Percentiles rank a stretch among this genome's conserved stretches.
phyloP scores from a whole-genome alignment of 73 alveolate species.

The Symbiodinium pilosum region DNA sequence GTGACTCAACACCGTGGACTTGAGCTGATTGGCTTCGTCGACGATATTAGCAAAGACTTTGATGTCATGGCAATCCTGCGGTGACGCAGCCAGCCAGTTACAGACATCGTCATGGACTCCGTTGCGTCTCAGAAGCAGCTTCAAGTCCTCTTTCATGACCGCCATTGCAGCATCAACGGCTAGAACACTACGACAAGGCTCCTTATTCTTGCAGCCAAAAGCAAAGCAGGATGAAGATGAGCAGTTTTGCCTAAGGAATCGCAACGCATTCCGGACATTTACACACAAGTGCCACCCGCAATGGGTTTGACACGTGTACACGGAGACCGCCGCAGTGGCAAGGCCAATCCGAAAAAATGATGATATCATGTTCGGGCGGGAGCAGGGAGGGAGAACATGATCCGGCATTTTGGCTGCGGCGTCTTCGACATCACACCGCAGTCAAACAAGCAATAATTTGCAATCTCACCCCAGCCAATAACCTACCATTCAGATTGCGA shows the following conservation, averaged over 20 bases:
- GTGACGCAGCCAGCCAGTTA: neutral
- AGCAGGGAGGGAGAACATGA: neutral
- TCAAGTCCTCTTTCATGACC: constrained; percentile 24
- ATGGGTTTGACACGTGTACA: neutral
- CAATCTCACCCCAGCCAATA: neutral
- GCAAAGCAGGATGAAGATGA: neutral
- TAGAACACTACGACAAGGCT: neutral
- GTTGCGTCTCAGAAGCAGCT: constrained; percentile 14
- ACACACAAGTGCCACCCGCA: constrained; percentile 7
- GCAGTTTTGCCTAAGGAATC: neutral
- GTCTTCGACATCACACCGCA: neutral
- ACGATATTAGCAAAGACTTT: neutral
- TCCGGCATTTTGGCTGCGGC: neutral
- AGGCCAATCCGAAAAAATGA: neutral
- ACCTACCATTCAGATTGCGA: neutral
- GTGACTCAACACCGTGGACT: neutral
- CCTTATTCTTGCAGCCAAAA: neutral
- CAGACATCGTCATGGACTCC: constrained; percentile 9
- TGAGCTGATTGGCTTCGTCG: neutral
- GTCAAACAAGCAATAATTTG: neutral
- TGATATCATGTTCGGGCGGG: neutral
- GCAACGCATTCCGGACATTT: neutral
- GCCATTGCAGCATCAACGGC: neutral
- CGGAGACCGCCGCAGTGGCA: constrained; percentile 22
- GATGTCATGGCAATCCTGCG: constrained; percentile 25